Evolutionary conservation across 2,329 filamentous ascomycete species (phyloP), one percentile per base, ranked within the genome.

Genomic region (Fusarium tupiense): DNA sequence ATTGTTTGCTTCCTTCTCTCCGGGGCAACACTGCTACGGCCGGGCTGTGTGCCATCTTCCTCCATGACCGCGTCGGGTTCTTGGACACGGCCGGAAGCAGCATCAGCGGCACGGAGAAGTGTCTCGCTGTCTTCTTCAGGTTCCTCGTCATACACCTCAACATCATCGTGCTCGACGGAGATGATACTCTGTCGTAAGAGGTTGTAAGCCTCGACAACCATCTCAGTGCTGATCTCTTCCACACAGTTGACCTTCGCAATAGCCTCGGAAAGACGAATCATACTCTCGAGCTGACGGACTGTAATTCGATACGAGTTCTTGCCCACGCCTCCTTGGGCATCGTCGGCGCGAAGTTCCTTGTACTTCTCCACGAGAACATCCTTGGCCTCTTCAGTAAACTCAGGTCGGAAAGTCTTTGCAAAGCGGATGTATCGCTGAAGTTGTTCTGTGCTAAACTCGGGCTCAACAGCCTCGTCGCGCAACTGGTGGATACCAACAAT

Each of bases 221-320:
- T 97, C 1, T 90, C 89, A 3, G 93, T 88, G 0, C 91, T 91
- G 70, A 99, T 93, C 73, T 98, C 95, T 78, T 96, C 93, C 20
- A 98, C 94, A 81, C 96, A 99, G 81, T 98, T 98, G 67, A 95
- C 94, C 84, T 98, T 98, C 67, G 96, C 96, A 76, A 99, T 98
- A n/a, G 96, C 96, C 83, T 99, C 96, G 62, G 93, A 96, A 64
- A 99, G 86, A 73, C 96, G 94, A 76, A 99, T 98, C 88, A 99
- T 91, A 80, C 93, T 96, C 84, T 99, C 96, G 5, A 99, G 88
- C 83, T 99, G 96, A 80, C 96, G 91, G 57, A 99, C 96, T 0
- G 96, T 99, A 82, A 99, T 99, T 68, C 96, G 92, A 86, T 99
- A 99, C 74, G 94, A 97, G 85, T 98, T 98, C 80, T 94, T 91